Percentiles rank a stretch among this genome's conserved stretches.
Conservation (phyloP, 805 yeast species). For the Zygoascus biomembranicola region DNA sequence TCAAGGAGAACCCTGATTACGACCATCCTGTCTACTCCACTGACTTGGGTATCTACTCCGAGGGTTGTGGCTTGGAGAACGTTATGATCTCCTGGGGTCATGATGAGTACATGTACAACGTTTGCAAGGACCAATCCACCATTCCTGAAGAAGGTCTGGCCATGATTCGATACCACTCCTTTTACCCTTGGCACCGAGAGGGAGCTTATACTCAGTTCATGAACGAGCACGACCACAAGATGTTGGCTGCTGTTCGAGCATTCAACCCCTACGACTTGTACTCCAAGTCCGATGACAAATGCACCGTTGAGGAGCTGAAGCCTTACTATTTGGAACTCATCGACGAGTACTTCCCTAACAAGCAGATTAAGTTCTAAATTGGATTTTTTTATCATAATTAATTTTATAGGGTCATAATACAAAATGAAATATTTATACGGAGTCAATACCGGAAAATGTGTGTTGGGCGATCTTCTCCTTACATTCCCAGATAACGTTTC, state of each 20-base stretch:
- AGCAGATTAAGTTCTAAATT: constrained; percentile 11
- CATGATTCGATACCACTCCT: constrained; percentile 67
- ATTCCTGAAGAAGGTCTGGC: constrained; percentile 62
- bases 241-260: constrained; percentile 55
- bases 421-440: too few species aligned
- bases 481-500: too few species aligned
- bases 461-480: too few species aligned
- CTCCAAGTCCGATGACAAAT: constrained; percentile 48
- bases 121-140: constrained; percentile 55
- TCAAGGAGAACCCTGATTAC: constrained; percentile 51
- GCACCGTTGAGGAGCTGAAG: constrained; percentile 43
- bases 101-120: constrained; percentile 69
- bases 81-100: constrained; percentile 76
- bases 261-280: constrained; percentile 64
- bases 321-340: constrained; percentile 55
- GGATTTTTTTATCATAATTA: neutral
- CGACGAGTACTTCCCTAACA: constrained; percentile 57
- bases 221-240: constrained; percentile 52
- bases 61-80: constrained; percentile 56
- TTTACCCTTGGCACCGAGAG: constrained; percentile 72
- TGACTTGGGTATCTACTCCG: constrained; percentile 57
- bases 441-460: too few species aligned
- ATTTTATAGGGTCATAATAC: too few species aligned
- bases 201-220: constrained; percentile 55
- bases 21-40: constrained; percentile 56